phyloP scores from a whole-genome alignment of 352 stramenopile genomes.

The Pythium utonaiense region DNA sequence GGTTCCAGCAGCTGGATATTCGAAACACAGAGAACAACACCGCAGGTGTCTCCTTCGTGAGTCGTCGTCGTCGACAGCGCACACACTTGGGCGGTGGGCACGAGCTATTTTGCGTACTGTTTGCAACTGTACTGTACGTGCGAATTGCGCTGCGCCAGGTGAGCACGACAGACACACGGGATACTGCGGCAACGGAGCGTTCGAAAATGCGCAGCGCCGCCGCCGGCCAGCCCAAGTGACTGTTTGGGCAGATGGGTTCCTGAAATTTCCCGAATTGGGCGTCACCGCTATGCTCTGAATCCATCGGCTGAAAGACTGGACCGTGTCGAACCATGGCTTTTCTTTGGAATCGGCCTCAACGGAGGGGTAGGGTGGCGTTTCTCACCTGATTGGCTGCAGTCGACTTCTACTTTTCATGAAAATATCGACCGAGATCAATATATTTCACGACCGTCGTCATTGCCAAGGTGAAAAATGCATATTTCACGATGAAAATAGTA shows the following conservation, averaged over 20 bases:
- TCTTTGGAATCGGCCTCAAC: neutral
- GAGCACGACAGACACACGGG: no score
- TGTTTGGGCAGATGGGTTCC: conserved; percentile 1
- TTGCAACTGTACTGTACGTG: neutral
- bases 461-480: neutral
- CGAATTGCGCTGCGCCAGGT: no score
- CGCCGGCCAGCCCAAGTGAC: neutral
- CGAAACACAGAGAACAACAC: neutral
- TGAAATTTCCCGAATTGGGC: conserved; percentile 4
- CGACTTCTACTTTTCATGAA: neutral
- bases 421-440: neutral
- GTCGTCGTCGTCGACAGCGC: neutral
- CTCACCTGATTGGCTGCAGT: neutral
- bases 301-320: neutral
- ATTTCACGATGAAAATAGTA: neutral
- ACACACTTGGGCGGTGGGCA: neutral
- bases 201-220: neutral
- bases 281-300: neutral
- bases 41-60: no score
- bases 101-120: no score
- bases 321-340: neutral
- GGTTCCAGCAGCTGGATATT: conserved; percentile 2
- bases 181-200: neutral
- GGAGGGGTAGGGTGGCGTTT: neutral
- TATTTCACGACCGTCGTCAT: neutral